Evolutionary conservation across 2,329 filamentous ascomycete genomes (phyloP), one percentile per base, ranked within the genome.

Genomic region (Arthrobotrys musiformis): DNA sequence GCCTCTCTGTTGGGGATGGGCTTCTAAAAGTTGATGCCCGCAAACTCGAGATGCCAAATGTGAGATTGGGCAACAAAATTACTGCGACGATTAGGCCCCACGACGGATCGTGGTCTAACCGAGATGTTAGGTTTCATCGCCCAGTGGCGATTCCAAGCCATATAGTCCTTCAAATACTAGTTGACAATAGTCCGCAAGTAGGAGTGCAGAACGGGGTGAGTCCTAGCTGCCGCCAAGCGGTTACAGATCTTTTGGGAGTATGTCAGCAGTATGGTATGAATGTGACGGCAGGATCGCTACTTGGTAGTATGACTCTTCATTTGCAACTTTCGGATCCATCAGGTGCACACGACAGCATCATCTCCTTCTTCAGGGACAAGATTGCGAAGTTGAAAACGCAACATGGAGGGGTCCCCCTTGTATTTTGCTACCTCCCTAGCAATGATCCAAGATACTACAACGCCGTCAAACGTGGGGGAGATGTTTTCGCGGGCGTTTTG

Each of bases 381-480:
- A 26, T 42, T 37, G n/a, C 24, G 22, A 54, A n/a, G 6, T 13
- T 4, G 19, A 30, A 24, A n/a, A n/a, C n/a, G 17, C 13, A n/a
- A 22, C 15, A n/a, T 13, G 33, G 26, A 0, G 11, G 9, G 11
- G 4, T 44, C 22, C 60, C 26, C 15, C 64, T 91, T 40, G 82
- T 93, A 0, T 84, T 92, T 9, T 84, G 92, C 11, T 84, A 93
- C n/a, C 83, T 92, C 0, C 84, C 86, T 9, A 81, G 83, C 13
- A 85, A 85, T 22, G 86, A 89, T 72, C 83, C 86, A 22, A 84
- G 84, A 56, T 79, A 89, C 0, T 93, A 94, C 83, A 87, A 88
- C 77, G 84, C 82, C 4, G 86, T 96, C 82, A 95, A 95, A 83
- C 86, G 83, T 33, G 83, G 89, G 0, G 91, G 88, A 11, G 92